Percentiles rank a stretch among this genome's conserved stretches.
Conservation (phyloP, 176 grass and related monocot genomes). For the Hordeum marinum region DNA sequence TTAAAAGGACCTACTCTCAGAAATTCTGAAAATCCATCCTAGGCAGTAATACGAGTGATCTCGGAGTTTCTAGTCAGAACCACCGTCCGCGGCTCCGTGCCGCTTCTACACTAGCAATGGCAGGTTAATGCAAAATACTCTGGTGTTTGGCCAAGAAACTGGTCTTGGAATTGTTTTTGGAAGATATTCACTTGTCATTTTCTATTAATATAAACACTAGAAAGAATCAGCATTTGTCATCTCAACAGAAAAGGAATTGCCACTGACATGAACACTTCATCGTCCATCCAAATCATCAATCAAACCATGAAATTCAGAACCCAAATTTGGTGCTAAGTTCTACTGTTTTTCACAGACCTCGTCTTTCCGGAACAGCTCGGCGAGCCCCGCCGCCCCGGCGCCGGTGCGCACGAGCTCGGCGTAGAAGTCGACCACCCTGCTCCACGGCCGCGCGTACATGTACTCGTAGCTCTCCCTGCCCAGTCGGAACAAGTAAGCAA, state of each 20-base stretch:
- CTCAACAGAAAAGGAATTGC: neutral
- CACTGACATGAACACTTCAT: neutral
- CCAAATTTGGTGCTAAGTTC: neutral
- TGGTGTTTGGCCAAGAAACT: neutral
- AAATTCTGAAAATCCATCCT: too few species aligned
- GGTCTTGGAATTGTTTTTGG: neutral
- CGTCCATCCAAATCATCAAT: neutral
- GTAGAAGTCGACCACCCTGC: slow-evolving; percentile 74
- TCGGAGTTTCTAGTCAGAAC: neutral
- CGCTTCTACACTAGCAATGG: neutral
- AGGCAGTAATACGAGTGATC: neutral
- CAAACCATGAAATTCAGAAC: neutral
- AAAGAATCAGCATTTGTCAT: neutral
- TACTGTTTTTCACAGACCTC: slow-evolving; percentile 21
- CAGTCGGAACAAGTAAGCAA: neutral
- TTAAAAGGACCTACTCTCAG: too few species aligned
- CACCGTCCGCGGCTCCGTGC: neutral
- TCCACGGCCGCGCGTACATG: slow-evolving; percentile 71
- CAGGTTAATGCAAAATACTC: neutral
- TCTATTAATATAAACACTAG: neutral
- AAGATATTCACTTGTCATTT: neutral
- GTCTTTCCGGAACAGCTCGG: slow-evolving; percentile 45
- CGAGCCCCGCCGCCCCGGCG: slow-evolving; percentile 38
- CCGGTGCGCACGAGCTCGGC: slow-evolving; percentile 48
- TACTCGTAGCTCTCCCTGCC: slow-evolving; percentile 78